Conservation (phyloP, 306 rosid genomes). For the Pterocarpus macrocarpus region DNA sequence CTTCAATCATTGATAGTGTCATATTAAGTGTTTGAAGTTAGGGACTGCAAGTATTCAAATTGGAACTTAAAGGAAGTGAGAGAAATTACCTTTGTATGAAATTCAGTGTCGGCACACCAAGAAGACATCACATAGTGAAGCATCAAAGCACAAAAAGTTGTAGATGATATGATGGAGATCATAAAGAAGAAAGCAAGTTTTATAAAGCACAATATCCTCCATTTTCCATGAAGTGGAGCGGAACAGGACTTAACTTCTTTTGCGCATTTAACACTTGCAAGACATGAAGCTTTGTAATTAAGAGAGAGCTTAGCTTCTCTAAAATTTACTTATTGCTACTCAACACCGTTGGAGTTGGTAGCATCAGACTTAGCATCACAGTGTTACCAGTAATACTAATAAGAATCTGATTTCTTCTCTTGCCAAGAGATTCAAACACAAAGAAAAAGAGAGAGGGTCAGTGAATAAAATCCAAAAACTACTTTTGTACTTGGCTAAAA, state of each 20-base stretch:
- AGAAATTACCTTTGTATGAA: slow-evolving; percentile 45
- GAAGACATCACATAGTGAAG: slow-evolving; percentile 43
- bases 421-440: slow-evolving; percentile 37
- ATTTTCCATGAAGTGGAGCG: slow-evolving; percentile 41
- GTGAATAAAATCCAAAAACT: not conserved
- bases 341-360: slow-evolving; percentile 35
- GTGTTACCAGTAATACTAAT: not conserved
- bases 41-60: slow-evolving; percentile 14
- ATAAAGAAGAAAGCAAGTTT: slow-evolving; percentile 36
- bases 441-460: not conserved
- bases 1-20: slow-evolving; percentile 30
- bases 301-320: slow-evolving; percentile 25
- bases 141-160: slow-evolving; percentile 40
- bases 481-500: slow-evolving; percentile 21
- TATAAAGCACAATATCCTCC: slow-evolving; percentile 27
- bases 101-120: slow-evolving; percentile 38
- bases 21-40: slow-evolving; percentile 33
- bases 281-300: slow-evolving; percentile 29
- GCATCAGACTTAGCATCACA: slow-evolving; percentile 29
- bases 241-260: slow-evolving; percentile 25
- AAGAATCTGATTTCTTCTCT: slow-evolving; percentile 36
- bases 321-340: slow-evolving; percentile 29
- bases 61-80: slow-evolving; percentile 32
- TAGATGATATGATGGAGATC: slow-evolving; percentile 30
- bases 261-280: slow-evolving; percentile 24